Conservation (phyloP, 352 stramenopile species). For the Phytophthora sansomeana region DNA sequence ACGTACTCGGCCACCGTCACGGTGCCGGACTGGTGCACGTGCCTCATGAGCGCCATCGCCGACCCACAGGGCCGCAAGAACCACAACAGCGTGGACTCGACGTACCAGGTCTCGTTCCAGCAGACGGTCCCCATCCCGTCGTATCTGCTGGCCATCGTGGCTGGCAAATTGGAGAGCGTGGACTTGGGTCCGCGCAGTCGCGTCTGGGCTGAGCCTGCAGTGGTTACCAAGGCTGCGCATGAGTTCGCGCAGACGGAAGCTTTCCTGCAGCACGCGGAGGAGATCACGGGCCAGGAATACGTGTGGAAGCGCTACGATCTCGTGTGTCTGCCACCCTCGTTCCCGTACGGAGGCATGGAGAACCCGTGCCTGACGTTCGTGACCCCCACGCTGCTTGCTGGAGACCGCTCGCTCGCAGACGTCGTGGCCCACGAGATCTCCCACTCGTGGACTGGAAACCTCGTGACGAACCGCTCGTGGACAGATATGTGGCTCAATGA, state of each 20-base stretch:
- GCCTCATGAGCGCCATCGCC: constrained; percentile 90
- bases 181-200: constrained; percentile 87
- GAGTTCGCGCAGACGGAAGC: constrained; percentile 96
- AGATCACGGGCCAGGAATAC: constrained; percentile 93
- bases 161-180: constrained; percentile 87
- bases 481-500: constrained; percentile 99
- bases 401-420: constrained; percentile 94
- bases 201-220: constrained; percentile 94
- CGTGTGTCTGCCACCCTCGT: constrained; percentile 94
- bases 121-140: constrained; percentile 94
- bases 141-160: constrained; percentile 95
- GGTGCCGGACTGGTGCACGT: constrained; percentile 92
- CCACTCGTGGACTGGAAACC: constrained; percentile 97
- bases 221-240: constrained; percentile 92
- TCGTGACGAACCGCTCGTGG: constrained; percentile 97
- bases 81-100: constrained; percentile 26
- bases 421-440: constrained; percentile 98
- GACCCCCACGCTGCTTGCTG: constrained; percentile 95
- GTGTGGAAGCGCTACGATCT: constrained; percentile 97
- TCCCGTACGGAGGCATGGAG: constrained; percentile 86
- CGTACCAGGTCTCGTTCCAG: constrained; percentile 71
- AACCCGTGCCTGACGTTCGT: constrained; percentile 95
- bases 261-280: constrained; percentile 93
- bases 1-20: constrained; percentile 94
- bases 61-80: constrained; percentile 33